Conservation (phyloP, 108 stramenopile species). For the Seminavis robusta region DNA sequence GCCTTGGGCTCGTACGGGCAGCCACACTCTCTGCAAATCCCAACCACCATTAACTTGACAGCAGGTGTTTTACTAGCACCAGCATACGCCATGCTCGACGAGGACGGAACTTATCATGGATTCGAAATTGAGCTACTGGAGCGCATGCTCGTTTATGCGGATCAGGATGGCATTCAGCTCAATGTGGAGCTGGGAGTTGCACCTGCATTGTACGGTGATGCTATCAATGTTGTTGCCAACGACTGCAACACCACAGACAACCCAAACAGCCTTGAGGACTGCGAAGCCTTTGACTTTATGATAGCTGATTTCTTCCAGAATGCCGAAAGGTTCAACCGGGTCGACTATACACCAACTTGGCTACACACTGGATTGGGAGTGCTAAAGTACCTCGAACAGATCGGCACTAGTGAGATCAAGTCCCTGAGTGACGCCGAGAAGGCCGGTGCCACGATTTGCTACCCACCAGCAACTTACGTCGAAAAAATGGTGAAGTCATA, state of each 20-base stretch:
- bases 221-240: background rate
- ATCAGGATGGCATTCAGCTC: background rate
- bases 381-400: background rate
- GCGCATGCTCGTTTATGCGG: background rate
- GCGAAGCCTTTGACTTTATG: constrained; percentile 7
- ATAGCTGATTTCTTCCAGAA: constrained; percentile 9
- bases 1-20: too few relatives aligned
- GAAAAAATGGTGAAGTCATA: background rate
- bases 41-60: too few relatives aligned
- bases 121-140: constrained; percentile 8
- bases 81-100: too few relatives aligned
- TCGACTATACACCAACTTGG: constrained; percentile 12
- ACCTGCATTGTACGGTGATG: background rate
- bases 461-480: background rate
- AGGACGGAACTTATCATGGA: too few relatives aligned
- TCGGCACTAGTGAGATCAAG: background rate
- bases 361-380: background rate
- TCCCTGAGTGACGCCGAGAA: constrained; percentile 1
- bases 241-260: constrained; percentile 7
- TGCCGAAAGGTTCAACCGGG: background rate
- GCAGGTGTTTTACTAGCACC: too few relatives aligned
- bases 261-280: background rate
- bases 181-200: too few relatives aligned
- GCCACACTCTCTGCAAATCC: too few relatives aligned
- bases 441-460: background rate